These are phyloP conservation scores for Ballota nigra DNA, from an alignment of 257 asterid genomes.

Conservation along the genomic window DNA sequence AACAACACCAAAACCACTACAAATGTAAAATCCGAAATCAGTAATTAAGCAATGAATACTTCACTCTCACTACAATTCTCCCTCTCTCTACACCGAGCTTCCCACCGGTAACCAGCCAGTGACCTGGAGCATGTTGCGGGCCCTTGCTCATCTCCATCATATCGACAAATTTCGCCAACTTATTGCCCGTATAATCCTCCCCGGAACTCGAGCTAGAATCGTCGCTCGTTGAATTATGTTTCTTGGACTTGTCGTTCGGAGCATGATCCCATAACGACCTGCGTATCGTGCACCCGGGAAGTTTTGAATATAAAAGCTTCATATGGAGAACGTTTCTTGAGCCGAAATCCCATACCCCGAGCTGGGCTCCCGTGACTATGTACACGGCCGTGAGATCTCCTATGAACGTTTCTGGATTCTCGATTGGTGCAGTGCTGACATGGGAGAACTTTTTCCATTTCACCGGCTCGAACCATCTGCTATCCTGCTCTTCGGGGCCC, in stretches of 20 bases:
- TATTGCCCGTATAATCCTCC: constrained; percentile 45
- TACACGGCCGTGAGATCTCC: constrained; percentile 56
- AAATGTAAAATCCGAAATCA: constrained; percentile 19
- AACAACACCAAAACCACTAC: constrained; percentile 31
- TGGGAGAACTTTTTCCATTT: constrained; percentile 88
- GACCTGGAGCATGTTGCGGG: constrained; percentile 73
- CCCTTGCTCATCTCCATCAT: constrained; percentile 69
- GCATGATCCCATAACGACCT: constrained; percentile 74
- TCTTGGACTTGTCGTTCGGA: constrained; percentile 43
- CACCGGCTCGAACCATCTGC: constrained; percentile 86
- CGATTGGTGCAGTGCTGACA: constrained; percentile 78
- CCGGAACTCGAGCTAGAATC: constrained; percentile 48
- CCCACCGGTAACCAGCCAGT: constrained; percentile 90
- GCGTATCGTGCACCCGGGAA: constrained; percentile 71
- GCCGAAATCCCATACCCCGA: constrained; percentile 88
- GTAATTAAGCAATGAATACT: constrained; percentile 80
- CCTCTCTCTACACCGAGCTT: constrained; percentile 89
- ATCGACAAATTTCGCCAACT: constrained; percentile 71
- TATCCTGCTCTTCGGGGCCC: constrained; percentile 89
- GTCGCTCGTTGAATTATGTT: constrained; percentile 17
- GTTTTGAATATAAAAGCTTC: constrained; percentile 67
- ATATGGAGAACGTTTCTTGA: constrained; percentile 71
- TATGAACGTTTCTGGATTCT: constrained; percentile 62
- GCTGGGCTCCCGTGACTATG: constrained; percentile 84
- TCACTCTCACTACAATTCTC: constrained; percentile 65